Percentiles rank a stretch among this genome's conserved stretches.
phyloP scores from a whole-genome alignment of 164 flowering plant species.

The Saururus chinensis region DNA sequence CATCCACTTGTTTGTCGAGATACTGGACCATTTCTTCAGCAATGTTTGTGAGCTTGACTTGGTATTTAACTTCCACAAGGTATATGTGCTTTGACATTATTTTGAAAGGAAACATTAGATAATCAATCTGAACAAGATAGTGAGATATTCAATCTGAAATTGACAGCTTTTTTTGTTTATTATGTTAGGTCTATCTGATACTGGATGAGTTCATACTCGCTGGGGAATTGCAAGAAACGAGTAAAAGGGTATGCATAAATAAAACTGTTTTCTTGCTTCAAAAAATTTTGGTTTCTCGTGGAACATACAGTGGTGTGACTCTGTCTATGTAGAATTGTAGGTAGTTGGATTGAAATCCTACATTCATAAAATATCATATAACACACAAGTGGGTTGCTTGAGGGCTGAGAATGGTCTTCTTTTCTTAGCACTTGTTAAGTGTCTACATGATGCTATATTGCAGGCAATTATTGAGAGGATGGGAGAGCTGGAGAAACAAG shows the following conservation, averaged over 20 bases:
- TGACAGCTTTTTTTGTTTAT: background rate
- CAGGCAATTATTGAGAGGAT: conserved; percentile 97
- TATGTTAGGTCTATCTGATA: conserved; percentile 73
- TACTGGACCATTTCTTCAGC: conserved; percentile 98
- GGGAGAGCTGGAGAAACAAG: conserved; percentile 96
- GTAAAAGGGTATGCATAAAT: conserved; percentile 62
- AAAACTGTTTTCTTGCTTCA: background rate
- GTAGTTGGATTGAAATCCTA: background rate
- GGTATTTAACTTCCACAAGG: conserved; percentile 99
- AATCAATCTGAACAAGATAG: background rate
- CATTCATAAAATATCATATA: background rate
- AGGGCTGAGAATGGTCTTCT: background rate
- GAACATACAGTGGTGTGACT: background rate
- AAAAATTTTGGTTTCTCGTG: background rate
- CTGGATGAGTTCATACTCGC: conserved; percentile 98
- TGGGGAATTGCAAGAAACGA: conserved; percentile 98
- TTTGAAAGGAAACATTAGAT: background rate
- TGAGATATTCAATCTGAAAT: background rate
- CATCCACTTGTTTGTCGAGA: conserved; percentile 97
- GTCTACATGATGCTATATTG: background rate
- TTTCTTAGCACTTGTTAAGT: background rate
- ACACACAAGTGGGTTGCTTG: background rate
- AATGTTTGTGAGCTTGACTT: conserved; percentile 98
- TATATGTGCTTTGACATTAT: conserved; percentile 14
- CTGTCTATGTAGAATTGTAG: background rate